phyloP scores from a whole-genome alignment of 2,329 filamentous ascomycete genomes.

The Epichloe baconii region DNA sequence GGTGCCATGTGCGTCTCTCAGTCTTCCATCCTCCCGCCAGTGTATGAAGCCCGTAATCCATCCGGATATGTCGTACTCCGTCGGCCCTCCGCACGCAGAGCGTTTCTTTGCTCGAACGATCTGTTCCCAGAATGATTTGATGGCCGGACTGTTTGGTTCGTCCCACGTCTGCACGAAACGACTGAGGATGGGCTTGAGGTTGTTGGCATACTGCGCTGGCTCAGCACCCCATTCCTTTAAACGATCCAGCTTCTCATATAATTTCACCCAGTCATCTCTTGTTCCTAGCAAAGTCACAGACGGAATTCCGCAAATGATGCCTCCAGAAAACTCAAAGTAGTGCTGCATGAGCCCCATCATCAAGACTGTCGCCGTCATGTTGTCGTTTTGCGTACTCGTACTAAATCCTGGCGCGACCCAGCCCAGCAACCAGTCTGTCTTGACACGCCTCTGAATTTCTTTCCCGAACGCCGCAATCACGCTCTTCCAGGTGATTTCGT shows the following conservation, averaged over 20 bases:
- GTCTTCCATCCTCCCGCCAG: constrained; percentile 25
- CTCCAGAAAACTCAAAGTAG: constrained; percentile 24
- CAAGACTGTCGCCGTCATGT: constrained; percentile 27
- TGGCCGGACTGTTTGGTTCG: constrained; percentile 19
- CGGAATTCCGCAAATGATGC: constrained; percentile 29
- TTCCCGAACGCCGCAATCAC: constrained; percentile 22
- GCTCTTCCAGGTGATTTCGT: constrained; percentile 12
- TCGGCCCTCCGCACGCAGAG: constrained; percentile 16
- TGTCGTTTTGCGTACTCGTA: constrained; percentile 25
- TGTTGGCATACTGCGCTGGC: constrained; percentile 22
- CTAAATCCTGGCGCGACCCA: constrained; percentile 32
- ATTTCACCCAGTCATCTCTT: constrained; percentile 24
- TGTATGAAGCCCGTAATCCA: constrained; percentile 37
- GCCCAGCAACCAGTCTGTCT: constrained; percentile 25
- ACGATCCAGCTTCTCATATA: constrained; percentile 29
- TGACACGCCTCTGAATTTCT: constrained; percentile 26
- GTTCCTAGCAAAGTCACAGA: constrained; percentile 27
- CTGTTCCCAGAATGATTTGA: constrained; percentile 28
- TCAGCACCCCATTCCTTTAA: constrained; percentile 31
- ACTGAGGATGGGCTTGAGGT: constrained; percentile 30
- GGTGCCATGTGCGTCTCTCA: constrained; percentile 9
- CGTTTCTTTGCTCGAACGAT: constrained; percentile 24
- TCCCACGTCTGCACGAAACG: constrained; percentile 33
- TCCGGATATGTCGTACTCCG: constrained; percentile 27
- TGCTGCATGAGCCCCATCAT: constrained; percentile 32